These are phyloP conservation scores for Mallotus repandus DNA, from an alignment of 441 rosid genomes.

Conservation along the genomic window DNA sequence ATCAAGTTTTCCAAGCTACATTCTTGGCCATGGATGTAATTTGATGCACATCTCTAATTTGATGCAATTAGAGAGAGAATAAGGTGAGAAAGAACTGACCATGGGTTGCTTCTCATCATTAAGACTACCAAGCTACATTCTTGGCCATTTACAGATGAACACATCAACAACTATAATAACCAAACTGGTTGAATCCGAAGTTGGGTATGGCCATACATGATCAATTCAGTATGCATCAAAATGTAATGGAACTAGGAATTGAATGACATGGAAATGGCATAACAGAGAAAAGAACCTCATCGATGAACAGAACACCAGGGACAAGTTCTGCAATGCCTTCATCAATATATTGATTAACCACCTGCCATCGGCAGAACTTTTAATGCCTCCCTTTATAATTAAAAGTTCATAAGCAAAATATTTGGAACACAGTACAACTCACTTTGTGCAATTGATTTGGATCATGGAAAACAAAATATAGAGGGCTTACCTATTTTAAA, in stretches of 20 bases:
- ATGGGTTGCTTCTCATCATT: too few species aligned
- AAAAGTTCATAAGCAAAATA: conserved; percentile 5
- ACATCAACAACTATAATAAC: too few species aligned
- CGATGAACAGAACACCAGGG: conserved; percentile 94
- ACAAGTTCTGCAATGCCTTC: conserved; percentile 96
- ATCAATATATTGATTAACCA: conserved; percentile 89
- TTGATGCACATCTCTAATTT: too few species aligned
- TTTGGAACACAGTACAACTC: conserved; percentile 1
- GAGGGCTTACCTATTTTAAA: background rate
- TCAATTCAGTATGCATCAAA: too few species aligned
- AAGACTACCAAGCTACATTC: too few species aligned
- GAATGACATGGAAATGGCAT: conserved; percentile 2
- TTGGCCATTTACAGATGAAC: too few species aligned
- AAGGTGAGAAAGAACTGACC: too few species aligned
- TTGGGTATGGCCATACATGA: too few species aligned
- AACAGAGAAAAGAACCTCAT: conserved; percentile 57
- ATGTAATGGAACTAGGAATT: too few species aligned
- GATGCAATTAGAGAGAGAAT: too few species aligned
- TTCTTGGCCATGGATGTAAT: too few species aligned
- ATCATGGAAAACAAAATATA: background rate
- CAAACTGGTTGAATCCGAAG: too few species aligned
- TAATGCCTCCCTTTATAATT: background rate
- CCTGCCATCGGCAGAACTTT: conserved; percentile 43
- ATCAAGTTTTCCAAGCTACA: conserved; percentile 83
- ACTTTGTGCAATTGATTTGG: background rate